phyloP scores from a whole-genome alignment of 345 rosid species.

The Euclidium syriacum region DNA sequence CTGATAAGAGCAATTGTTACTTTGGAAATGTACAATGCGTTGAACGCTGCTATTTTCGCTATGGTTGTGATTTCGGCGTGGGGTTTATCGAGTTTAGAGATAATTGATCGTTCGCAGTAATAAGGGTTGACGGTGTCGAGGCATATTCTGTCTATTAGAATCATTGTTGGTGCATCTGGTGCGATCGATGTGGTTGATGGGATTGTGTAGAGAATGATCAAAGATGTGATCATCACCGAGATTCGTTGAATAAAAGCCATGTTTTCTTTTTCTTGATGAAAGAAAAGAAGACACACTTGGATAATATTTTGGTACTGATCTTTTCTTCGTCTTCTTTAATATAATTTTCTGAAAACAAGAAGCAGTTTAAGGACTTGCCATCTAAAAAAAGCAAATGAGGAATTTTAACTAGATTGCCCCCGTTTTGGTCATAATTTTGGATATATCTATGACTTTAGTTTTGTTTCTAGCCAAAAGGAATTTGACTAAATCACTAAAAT shows the following conservation, averaged over 20 bases:
- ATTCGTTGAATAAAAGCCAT: not conserved
- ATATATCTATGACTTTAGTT: no score
- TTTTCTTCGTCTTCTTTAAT: no score
- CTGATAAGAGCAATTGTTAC: not conserved
- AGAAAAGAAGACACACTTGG: not conserved
- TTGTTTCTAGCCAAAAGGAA: no score
- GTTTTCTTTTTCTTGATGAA: not conserved
- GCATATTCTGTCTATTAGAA: slow-evolving; percentile 9
- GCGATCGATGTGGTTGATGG: not conserved
- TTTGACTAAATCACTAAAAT: no score
- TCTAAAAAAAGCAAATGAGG: no score
- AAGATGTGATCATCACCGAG: not conserved
- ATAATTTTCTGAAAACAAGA: no score
- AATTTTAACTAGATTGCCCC: no score
- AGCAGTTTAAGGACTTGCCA: no score
- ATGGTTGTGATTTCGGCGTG: not conserved
- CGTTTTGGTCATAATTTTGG: no score
- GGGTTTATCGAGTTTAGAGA: not conserved
- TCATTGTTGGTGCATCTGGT: slow-evolving; percentile 2
- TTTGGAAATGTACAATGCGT: not conserved
- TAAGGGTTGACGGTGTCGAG: not conserved
- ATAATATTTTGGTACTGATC: no score
- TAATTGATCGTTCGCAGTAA: not conserved
- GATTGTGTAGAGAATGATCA: not conserved
- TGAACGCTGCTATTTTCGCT: not conserved